Conservation (phyloP, 306 rosid species). For the Quercus glauca region DNA sequence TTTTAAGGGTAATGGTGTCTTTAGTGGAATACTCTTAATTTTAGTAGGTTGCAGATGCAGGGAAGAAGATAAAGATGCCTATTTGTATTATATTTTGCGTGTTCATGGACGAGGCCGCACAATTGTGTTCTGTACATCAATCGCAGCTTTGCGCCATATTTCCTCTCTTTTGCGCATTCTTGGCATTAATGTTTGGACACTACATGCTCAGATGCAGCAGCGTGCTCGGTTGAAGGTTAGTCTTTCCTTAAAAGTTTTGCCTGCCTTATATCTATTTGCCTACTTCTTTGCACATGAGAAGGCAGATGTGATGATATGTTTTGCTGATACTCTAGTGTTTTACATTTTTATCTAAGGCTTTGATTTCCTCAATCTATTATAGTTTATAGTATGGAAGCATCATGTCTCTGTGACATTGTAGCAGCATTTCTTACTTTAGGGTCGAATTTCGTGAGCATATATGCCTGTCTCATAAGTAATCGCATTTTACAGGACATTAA, state of each 20-base stretch:
- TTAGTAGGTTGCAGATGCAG: constrained; percentile 65
- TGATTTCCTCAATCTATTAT: not conserved
- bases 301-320: constrained; percentile 5
- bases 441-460: not conserved
- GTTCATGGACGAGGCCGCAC: constrained; percentile 91
- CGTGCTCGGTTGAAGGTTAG: constrained; percentile 84
- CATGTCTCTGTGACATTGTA: not conserved
- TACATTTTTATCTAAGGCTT: not conserved
- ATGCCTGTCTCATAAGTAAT: not conserved
- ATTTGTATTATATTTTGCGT: constrained; percentile 79
- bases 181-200: constrained; percentile 67
- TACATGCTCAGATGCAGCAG: constrained; percentile 95
- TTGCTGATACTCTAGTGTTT: not conserved
- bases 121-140: constrained; percentile 85
- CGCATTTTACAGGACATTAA: not conserved
- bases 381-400: not conserved
- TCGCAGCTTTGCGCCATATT: constrained; percentile 86
- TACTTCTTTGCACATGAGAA: constrained; percentile 4
- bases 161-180: constrained; percentile 78
- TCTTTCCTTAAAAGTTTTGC: constrained; percentile 8
- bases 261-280: not conserved
- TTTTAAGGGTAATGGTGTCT: not conserved
- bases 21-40: constrained; percentile 18
- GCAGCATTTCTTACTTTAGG: not conserved
- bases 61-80: constrained; percentile 92